These are phyloP conservation scores for Aspergillus pseudonomiae DNA, from an alignment of 2,329 filamentous ascomycete species.

Conservation along the genomic window DNA sequence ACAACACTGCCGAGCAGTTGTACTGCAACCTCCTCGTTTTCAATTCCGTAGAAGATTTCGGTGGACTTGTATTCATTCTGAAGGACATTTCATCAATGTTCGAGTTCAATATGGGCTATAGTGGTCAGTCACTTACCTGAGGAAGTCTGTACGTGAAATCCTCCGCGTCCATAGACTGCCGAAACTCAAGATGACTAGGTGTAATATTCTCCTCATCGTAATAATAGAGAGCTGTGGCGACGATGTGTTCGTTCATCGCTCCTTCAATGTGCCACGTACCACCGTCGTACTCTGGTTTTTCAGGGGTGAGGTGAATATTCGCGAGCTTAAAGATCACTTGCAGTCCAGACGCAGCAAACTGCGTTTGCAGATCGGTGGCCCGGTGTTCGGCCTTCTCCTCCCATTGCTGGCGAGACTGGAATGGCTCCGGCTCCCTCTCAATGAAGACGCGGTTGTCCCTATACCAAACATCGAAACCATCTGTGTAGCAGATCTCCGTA, in stretches of 20 bases:
- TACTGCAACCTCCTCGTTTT: conserved; percentile 1
- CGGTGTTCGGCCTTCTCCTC: background rate
- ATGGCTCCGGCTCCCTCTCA: background rate
- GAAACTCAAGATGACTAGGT: conserved; percentile 55
- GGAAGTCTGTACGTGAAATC: background rate
- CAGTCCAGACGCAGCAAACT: conserved; percentile 40
- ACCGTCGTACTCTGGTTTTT: conserved; percentile 57
- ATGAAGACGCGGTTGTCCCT: background rate
- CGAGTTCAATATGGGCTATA: background rate
- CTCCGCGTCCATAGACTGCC: conserved; percentile 30
- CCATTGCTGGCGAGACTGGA: background rate
- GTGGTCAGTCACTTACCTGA: background rate
- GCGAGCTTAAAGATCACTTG: conserved; percentile 63
- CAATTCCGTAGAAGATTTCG: conserved; percentile 9
- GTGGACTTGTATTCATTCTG: background rate
- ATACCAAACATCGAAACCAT: background rate
- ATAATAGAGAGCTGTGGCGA: conserved; percentile 67
- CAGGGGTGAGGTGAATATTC: conserved; percentile 62
- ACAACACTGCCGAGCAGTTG: conserved; percentile 8
- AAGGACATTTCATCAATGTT: background rate
- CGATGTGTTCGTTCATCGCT: conserved; percentile 62
- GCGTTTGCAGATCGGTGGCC: conserved; percentile 18
- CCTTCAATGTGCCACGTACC: conserved; percentile 51
- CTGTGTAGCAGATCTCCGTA: background rate
- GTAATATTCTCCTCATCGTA: conserved; percentile 65